Evolutionary conservation across 176 grass and related monocot species (phyloP).

Genomic region (Bothriochloa decipiens): DNA sequence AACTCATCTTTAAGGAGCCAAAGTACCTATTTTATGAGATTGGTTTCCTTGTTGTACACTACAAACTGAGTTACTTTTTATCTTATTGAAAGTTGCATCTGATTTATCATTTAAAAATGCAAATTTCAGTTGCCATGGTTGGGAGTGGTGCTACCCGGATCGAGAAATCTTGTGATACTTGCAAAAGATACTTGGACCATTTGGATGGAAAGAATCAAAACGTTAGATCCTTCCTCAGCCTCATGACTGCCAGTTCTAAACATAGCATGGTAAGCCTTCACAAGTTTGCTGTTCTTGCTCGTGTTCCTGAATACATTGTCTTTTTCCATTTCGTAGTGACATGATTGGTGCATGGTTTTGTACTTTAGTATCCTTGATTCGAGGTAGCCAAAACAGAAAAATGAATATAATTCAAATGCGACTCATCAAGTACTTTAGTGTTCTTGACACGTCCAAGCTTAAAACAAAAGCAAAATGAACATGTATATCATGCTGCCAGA

Average conservation of each 20-base stretch:
- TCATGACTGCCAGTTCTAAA: constrained; percentile 35
- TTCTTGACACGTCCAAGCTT: no score
- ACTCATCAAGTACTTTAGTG: no score
- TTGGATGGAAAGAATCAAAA: constrained; percentile 34
- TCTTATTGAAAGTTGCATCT: neutral
- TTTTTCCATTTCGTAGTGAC: neutral
- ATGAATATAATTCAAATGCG: neutral
- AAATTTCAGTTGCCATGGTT: constrained; percentile 15
- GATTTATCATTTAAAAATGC: neutral
- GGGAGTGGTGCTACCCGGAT: neutral
- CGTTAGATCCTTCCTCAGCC: constrained; percentile 34
- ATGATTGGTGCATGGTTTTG: neutral
- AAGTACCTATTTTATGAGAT: neutral
- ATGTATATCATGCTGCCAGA: neutral
- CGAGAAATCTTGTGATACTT: constrained; percentile 27
- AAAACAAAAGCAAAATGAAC: neutral
- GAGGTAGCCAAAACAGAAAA: neutral
- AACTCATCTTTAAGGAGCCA: neutral
- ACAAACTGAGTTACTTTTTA: neutral
- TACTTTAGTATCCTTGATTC: neutral
- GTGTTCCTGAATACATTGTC: neutral
- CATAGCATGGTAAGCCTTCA: constrained; percentile 36
- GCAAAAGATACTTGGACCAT: constrained; percentile 20
- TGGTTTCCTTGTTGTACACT: neutral
- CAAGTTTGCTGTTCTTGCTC: neutral